Base-by-base conservation (phyloP, 306 rosid genomes). In the Comarum palustre region DNA sequence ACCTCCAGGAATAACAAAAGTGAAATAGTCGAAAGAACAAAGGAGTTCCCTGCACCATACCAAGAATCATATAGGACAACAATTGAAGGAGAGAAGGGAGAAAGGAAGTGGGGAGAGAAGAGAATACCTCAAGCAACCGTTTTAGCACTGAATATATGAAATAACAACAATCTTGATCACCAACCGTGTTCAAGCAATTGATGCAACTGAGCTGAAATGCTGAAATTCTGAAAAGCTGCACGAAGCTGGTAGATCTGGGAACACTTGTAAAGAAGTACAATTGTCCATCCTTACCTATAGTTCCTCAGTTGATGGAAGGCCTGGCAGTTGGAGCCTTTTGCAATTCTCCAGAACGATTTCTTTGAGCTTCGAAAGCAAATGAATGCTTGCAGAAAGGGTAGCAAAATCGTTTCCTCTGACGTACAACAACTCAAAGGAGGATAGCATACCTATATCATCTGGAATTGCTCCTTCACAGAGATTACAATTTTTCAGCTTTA, bases 261-360 rank as follows among this genome's bases (percentile, higher is more conserved):
- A 43, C 47, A 43, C 1, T 12, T 43, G 47, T 10, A 43, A 43
- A 2, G 47, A 43, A 46, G 51, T 46, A 46, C 51, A 46, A 51
- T 51, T 51, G 11, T n/a, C 22, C n/a, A 12, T 43, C 42, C 41
- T 31, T 4, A 41, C 45, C 73, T 41, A 32, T 74, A 66, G 24
- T 54, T 0, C 46, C 42, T 36, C 16, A 47, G 52, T 66, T 55
- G 61, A 9, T 1, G 82, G 72, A 2, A 78, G 58, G 7, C 73
- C 14, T 2, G 82, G 82, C 62, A 78, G 66, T 13, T 38, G 32
- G 15, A 78, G 78, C 52, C 55, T 78, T 25, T 11, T 57, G 48
- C 82, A 78, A 15, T 20, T 9, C 9, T 8, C 65, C 46, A 78
- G 22, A 2, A 13, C 32, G 14, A 73, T 7, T 14, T 3, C 4